Evolutionary conservation across 768 basidiomycete species (phyloP).

Genomic region (Macrolepiota fuliginosa): DNA sequence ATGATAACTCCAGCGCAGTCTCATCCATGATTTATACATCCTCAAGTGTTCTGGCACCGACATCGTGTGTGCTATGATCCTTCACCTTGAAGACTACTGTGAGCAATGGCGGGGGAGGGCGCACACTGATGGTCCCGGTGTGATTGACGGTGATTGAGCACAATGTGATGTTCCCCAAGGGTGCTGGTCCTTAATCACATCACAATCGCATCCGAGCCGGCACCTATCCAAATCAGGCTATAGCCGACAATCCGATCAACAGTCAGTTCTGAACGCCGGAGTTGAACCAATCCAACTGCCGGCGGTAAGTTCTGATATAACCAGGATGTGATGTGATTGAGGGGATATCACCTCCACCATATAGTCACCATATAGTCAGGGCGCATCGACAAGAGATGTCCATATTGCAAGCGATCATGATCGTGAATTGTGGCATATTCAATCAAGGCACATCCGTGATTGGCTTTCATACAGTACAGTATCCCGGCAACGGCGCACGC

Average conservation of each 20-base stretch:
- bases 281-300: neutral
- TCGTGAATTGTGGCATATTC: neutral
- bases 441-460: neutral
- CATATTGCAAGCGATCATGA: neutral
- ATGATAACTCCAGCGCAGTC: neutral
- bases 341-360: no score
- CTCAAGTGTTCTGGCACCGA: neutral
- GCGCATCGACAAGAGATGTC: neutral
- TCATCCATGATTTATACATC: no score
- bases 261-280: neutral
- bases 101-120: slow-evolving; percentile 3
- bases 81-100: no score
- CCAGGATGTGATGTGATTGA: neutral
- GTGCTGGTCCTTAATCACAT: neutral
- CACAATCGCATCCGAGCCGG: neutral
- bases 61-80: neutral
- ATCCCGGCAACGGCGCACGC: neutral
- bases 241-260: neutral
- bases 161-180: slow-evolving; percentile 12
- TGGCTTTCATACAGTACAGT: neutral
- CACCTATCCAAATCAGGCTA: neutral
- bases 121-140: neutral
- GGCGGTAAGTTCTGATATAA: neutral
- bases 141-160: slow-evolving; percentile 1
- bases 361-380: neutral